These are phyloP conservation scores for Diaporthe destruens DNA, from an alignment of 2,329 filamentous ascomycete genomes.

Conservation along the genomic window DNA sequence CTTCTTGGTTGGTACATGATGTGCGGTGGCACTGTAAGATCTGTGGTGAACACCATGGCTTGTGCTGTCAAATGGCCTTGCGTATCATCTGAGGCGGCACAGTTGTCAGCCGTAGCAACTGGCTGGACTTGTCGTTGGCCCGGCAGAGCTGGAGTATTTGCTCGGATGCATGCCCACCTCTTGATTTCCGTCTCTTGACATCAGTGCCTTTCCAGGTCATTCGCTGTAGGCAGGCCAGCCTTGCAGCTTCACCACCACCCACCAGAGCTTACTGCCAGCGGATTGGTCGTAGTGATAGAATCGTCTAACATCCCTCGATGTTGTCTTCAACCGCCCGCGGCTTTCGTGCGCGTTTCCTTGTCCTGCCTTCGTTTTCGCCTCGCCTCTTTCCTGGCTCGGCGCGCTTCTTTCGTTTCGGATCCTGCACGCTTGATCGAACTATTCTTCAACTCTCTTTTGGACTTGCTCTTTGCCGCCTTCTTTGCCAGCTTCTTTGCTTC, in stretches of 20 bases:
- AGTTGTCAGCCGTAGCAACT: neutral
- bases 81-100: neutral
- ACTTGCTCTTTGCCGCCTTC: constrained; percentile 11
- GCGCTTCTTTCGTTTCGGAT: constrained; percentile 43
- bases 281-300: neutral
- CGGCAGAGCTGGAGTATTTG: neutral
- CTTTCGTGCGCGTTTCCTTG: constrained; percentile 42
- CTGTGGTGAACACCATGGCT: neutral
- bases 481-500: constrained; percentile 44
- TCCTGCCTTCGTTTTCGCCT: constrained; percentile 47
- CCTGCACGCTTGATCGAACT: constrained; percentile 38
- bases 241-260: neutral
- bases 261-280: neutral
- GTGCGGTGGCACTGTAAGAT: neutral
- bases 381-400: constrained; percentile 45
- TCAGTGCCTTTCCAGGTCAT: neutral
- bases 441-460: constrained; percentile 37
- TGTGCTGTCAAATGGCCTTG: neutral
- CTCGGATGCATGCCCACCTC: neutral
- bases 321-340: constrained; percentile 36
- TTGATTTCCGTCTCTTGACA: neutral
- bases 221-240: too few species aligned
- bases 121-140: neutral
- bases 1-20: neutral
- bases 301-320: neutral